phyloP scores from a whole-genome alignment of 108 stramenopile genomes.

The Stephanodiscus triporus region DNA sequence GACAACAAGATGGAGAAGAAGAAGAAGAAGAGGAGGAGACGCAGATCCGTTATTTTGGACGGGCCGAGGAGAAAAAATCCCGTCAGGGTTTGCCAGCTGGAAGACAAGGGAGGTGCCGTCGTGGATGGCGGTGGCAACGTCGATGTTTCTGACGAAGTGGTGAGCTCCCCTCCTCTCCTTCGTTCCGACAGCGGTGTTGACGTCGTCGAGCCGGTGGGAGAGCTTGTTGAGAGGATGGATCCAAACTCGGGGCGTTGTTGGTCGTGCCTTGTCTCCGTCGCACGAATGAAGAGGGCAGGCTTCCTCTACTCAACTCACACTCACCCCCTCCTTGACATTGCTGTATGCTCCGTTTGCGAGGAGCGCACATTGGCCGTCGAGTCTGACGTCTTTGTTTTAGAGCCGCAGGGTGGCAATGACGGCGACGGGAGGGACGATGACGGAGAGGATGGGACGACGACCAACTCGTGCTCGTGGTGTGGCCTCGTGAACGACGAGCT shows the following conservation, averaged over 20 bases:
- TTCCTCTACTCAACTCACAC: constrained; percentile 49
- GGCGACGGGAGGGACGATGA: not conserved
- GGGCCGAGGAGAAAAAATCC: constrained; percentile 37
- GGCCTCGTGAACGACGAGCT: constrained; percentile 21
- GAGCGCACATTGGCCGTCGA: constrained; percentile 52
- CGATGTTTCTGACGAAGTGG: not conserved
- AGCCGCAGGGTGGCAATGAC: not conserved
- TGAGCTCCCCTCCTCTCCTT: too few species aligned
- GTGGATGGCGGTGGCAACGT: not conserved
- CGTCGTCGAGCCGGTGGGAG: not conserved
- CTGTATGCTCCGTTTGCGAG: constrained; percentile 57
- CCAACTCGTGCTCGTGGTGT: constrained; percentile 44
- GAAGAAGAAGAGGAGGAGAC: constrained; percentile 15
- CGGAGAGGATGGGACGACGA: not conserved
- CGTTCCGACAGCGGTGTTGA: not conserved
- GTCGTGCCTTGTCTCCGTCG: constrained; percentile 2
- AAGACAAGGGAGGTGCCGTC: too few species aligned
- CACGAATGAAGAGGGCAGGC: not conserved
- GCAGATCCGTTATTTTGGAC: not conserved
- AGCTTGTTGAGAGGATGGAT: not conserved
- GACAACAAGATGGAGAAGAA: not conserved
- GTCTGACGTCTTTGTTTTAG: constrained; percentile 13
- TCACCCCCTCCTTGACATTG: constrained; percentile 56
- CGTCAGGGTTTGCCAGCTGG: too few species aligned
- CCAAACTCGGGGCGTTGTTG: not conserved